Evolutionary conservation across 2,329 filamentous ascomycete species (phyloP).

Genomic region (Sarocladium brachiariae): DNA sequence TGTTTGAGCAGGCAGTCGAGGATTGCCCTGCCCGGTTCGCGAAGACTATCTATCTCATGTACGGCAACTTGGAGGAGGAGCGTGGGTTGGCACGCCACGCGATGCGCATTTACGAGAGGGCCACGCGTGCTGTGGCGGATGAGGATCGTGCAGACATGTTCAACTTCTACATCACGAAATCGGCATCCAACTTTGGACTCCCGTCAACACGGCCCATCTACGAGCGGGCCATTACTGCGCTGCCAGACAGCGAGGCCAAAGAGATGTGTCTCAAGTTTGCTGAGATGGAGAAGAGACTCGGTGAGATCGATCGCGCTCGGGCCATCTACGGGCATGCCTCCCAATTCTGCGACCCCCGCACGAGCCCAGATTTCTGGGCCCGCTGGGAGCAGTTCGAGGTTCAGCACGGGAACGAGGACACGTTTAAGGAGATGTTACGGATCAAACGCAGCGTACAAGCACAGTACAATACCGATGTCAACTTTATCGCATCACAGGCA

Average conservation of each 20-base stretch:
- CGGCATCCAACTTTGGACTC: conserved; percentile 93
- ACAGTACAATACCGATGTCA: conserved; percentile 98
- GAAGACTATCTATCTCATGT: conserved; percentile 95
- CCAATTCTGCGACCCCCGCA: conserved; percentile 94
- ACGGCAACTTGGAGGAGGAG: conserved; percentile 94
- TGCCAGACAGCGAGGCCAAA: conserved; percentile 87
- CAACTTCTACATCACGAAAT: conserved; percentile 99
- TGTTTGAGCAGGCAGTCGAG: conserved; percentile 96
- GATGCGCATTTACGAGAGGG: conserved; percentile 98
- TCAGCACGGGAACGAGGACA: conserved; percentile 97
- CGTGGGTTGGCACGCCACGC: conserved; percentile 89
- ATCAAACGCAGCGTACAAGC: conserved; percentile 97
- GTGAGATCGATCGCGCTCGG: conserved; percentile 88
- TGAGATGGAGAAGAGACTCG: conserved; percentile 86
- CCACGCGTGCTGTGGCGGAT: conserved; percentile 88
- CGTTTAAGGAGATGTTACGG: conserved; percentile 97
- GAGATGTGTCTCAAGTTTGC: conserved; percentile 99
- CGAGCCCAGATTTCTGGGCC: conserved; percentile 83
- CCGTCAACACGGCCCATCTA: conserved; percentile 94
- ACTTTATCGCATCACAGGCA: conserved; percentile 94
- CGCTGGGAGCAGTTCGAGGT: conserved; percentile 98
- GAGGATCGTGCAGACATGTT: conserved; percentile 97
- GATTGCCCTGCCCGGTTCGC: conserved; percentile 93
- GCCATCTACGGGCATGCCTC: conserved; percentile 96
- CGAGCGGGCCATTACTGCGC: conserved; percentile 87